Conservation (phyloP, 805 yeast species). For the Lipomyces oligophaga region DNA sequence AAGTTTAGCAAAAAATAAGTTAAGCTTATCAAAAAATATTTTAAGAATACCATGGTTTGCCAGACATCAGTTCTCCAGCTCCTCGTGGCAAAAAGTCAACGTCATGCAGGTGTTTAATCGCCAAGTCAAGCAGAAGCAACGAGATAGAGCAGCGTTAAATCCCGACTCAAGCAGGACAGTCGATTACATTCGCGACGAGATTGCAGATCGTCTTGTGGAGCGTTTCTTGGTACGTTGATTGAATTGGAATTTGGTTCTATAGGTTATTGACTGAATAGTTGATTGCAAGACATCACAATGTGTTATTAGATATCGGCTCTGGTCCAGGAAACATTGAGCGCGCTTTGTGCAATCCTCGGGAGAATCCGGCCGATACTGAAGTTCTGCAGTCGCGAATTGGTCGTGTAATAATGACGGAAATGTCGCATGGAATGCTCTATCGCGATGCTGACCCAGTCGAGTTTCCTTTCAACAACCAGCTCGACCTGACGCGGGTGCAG, state of each 20-base stretch:
- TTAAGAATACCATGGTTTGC: neutral
- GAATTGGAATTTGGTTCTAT: neutral
- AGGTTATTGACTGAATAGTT: slow-evolving; percentile 36
- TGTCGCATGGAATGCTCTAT: slow-evolving; percentile 50
- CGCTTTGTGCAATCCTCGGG: slow-evolving; percentile 38
- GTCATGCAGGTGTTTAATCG: slow-evolving; percentile 59
- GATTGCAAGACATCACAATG: slow-evolving; percentile 58
- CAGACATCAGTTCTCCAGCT: neutral
- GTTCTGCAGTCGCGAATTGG: slow-evolving; percentile 51
- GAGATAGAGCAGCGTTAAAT: slow-evolving; percentile 49
- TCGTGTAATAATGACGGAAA: slow-evolving; percentile 63
- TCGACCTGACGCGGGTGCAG: slow-evolving; percentile 49
- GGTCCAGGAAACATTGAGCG: slow-evolving; percentile 62
- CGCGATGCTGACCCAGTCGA: slow-evolving; percentile 46
- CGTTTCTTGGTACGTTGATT: slow-evolving; percentile 49
- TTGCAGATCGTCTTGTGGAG: slow-evolving; percentile 68
- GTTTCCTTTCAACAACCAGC: slow-evolving; percentile 42
- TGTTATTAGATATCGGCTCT: slow-evolving; percentile 67
- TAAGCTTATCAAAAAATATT: no score
- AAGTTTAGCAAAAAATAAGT: no score
- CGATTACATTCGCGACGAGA: slow-evolving; percentile 72
- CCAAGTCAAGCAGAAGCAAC: slow-evolving; percentile 55
- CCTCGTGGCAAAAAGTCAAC: neutral
- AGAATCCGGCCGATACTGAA: slow-evolving; percentile 46
- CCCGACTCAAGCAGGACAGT: slow-evolving; percentile 49